Conservation (phyloP, 345 rosid genomes). For the Salix caprea region DNA sequence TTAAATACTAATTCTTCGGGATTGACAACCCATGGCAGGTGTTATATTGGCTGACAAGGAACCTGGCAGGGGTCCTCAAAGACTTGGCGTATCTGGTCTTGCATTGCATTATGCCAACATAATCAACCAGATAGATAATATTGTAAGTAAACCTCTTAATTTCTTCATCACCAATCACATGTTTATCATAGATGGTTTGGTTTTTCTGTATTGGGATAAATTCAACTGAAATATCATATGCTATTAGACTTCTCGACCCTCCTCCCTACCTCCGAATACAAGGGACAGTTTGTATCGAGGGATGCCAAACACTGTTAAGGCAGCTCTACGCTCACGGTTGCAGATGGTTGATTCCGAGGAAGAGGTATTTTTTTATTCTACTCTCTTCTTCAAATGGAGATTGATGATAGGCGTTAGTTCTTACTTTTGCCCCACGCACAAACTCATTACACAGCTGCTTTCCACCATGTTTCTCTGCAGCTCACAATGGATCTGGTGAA, state of each 20-base stretch:
- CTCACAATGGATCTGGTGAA: constrained; percentile 52
- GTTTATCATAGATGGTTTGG: neutral
- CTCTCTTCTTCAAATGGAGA: neutral
- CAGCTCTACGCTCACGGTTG: constrained; percentile 53
- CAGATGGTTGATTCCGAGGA: constrained; percentile 47
- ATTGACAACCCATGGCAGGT: constrained; percentile 26
- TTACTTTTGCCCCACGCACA: neutral
- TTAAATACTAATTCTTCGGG: neutral
- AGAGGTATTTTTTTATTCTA: constrained; percentile 42
- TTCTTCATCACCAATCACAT: neutral
- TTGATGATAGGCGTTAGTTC: neutral
- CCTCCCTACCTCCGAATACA: constrained; percentile 57
- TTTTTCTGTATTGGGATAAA: neutral
- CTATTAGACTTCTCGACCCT: constrained; percentile 66
- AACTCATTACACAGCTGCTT: constrained; percentile 5
- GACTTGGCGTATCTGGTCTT: constrained; percentile 79
- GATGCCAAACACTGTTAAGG: constrained; percentile 60
- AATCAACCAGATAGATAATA: constrained; percentile 68
- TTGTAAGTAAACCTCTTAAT: constrained; percentile 42
- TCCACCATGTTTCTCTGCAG: constrained; percentile 37
- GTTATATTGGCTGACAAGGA: constrained; percentile 16
- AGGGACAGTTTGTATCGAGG: constrained; percentile 67
- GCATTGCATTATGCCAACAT: constrained; percentile 83
- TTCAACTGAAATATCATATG: neutral
- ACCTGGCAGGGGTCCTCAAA: constrained; percentile 29